Percentiles rank a stretch among this genome's conserved stretches.
phyloP scores from a whole-genome alignment of 148 eudicot species.

The Rhododendron henanense region DNA sequence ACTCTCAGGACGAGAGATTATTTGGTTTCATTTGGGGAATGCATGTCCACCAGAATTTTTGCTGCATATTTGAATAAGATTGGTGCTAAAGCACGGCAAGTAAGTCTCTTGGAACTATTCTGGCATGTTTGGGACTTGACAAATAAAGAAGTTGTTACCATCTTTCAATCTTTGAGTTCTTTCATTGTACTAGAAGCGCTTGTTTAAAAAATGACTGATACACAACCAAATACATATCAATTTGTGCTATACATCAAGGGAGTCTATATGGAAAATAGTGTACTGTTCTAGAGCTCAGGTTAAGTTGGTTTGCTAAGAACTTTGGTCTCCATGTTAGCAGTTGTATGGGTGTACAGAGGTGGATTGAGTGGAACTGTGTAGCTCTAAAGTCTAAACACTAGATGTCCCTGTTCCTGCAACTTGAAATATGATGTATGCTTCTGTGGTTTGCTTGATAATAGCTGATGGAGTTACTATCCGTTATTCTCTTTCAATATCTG shows the following conservation, averaged over 20 bases:
- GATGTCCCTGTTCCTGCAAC: not conserved
- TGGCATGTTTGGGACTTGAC: not conserved
- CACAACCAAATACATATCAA: not conserved
- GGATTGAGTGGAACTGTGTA: not conserved
- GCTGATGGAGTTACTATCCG: not conserved
- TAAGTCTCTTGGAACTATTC: slow-evolving; percentile 21
- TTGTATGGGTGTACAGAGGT: not conserved
- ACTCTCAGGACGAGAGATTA: slow-evolving; percentile 52
- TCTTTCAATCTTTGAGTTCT: not conserved
- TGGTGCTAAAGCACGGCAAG: slow-evolving; percentile 55
- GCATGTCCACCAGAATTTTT: slow-evolving; percentile 56
- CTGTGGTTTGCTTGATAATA: not conserved
- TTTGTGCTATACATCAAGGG: not conserved
- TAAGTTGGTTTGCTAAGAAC: not conserved
- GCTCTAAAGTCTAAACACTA: not conserved
- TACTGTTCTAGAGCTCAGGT: not conserved
- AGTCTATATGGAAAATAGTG: not conserved
- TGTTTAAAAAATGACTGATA: not conserved
- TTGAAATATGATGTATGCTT: not conserved
- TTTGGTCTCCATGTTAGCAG: not conserved
- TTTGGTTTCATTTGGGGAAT: slow-evolving; percentile 65
- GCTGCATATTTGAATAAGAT: slow-evolving; percentile 47
- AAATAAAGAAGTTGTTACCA: not conserved
- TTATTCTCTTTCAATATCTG: not conserved
- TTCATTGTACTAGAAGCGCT: not conserved